phyloP scores from a whole-genome alignment of 108 stramenopile species.

The Skeletonema potamos region DNA sequence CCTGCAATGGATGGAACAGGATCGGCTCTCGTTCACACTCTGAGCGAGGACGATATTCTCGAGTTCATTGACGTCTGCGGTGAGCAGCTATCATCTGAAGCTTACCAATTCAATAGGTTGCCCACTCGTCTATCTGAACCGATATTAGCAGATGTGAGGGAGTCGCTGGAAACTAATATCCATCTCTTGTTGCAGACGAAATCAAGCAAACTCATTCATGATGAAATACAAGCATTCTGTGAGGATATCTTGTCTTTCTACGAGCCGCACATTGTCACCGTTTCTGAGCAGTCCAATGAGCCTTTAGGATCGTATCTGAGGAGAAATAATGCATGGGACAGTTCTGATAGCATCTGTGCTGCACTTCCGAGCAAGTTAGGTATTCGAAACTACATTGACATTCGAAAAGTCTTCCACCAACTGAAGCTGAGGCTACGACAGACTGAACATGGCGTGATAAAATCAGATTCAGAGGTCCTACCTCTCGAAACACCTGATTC shows the following conservation, averaged over 20 bases:
- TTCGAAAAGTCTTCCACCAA: slow-evolving; percentile 25
- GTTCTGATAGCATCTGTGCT: slow-evolving; percentile 8
- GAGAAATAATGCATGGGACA: slow-evolving; percentile 24
- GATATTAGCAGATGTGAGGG: neutral
- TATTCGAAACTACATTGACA: slow-evolving; percentile 22
- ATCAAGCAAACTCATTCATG: neutral
- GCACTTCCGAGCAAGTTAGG: neutral
- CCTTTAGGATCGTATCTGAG: slow-evolving; percentile 1
- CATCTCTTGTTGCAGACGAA: neutral
- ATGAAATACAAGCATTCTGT: slow-evolving; percentile 12
- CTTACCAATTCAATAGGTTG: slow-evolving; percentile 8
- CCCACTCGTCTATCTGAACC: slow-evolving; percentile 27
- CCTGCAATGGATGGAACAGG: slow-evolving; percentile 14
- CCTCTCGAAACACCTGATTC: neutral
- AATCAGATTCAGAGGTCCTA: neutral
- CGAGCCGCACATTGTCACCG: slow-evolving; percentile 6
- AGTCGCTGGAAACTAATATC: slow-evolving; percentile 10
- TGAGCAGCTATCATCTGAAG: slow-evolving; percentile 29
- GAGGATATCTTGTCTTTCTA: slow-evolving; percentile 20
- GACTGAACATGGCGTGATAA: neutral
- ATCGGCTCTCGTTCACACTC: neutral
- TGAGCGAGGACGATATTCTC: slow-evolving; percentile 8
- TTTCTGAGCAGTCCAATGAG: slow-evolving; percentile 24
- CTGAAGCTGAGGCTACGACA: slow-evolving; percentile 1
- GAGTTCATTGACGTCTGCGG: slow-evolving; percentile 24